Base-by-base conservation (phyloP, 306 rosid genomes). In the Nissolia schottii region DNA sequence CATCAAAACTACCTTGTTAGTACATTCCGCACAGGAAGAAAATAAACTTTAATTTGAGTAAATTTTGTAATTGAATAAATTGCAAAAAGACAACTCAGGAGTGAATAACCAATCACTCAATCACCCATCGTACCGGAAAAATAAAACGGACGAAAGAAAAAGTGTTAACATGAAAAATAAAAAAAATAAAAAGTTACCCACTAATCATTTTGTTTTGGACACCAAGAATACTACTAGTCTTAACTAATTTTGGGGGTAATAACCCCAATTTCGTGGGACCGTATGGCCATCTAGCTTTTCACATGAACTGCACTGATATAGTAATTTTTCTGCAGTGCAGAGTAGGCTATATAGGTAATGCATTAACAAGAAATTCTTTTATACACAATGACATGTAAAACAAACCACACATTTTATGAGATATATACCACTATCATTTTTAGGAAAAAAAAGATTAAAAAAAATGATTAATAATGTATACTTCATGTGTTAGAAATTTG, bases 71-170 rank as follows among this genome's bases (percentile, higher is more conserved):
- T 24, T 54, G 72, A 64, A 64, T 27, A 14, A 65, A 56, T 6
- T 15, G 31, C 28, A 46, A 45, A 67, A 37, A 61, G 62, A 74
- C 71, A 67, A 50, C 50, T 28, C 66, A 38, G 11, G n/a, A 71
- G 16, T 16, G 76, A 74, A 53, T 60, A 16, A 65, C 65, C 75
- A 46, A 79, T 78, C 82, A 53, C 65, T 68, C 64, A 53, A 70
- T 70, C 72, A 28, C 5, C 59, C 31, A 62, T 13, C 28, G 24
- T 20, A 24, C 27, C n/a, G 0, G 19, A 23, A 67, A 40, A 15
- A 13, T 7, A 34, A 5, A 75, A 18, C 53, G 48, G 41, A 22
- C 19, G 15, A 32, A 8, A 16, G n/a, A n/a, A n/a, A 3, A 19
- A 40, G 35, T 14, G 70, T 22, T 16, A 29, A n/a, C n/a, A n/a